Percentiles rank a stretch among this genome's conserved stretches.
phyloP scores from a whole-genome alignment of 306 rosid genomes.

The Cucurbita maxima region DNA sequence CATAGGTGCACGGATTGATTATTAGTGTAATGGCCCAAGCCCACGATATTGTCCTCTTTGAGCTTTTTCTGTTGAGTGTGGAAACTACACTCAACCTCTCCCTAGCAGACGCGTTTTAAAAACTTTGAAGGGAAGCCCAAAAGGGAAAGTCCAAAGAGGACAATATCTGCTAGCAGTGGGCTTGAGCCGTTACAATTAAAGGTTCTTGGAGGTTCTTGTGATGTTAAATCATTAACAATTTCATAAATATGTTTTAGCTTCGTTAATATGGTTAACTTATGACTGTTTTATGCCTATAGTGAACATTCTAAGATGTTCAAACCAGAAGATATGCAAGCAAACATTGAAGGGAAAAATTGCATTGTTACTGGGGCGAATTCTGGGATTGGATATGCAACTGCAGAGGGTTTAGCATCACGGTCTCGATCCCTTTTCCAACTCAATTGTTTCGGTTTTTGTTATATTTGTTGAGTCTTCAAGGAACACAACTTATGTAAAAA shows the following conservation, averaged over 20 bases:
- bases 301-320: conserved; percentile 69
- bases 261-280: not conserved
- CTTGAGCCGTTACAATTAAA: no score
- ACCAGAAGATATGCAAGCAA: conserved; percentile 43
- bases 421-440: conserved; percentile 13
- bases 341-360: conserved; percentile 66
- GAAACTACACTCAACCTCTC: no score
- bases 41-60: no score
- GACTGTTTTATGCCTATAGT: conserved; percentile 15
- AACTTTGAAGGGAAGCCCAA: no score
- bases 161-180: no score
- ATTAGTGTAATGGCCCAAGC: no score
- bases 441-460: not conserved
- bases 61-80: no score
- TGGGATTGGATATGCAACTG: conserved; percentile 83
- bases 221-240: not conserved
- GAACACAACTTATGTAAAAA: not conserved
- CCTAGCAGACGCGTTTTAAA: no score
- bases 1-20: not conserved
- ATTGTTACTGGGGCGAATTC: conserved; percentile 94
- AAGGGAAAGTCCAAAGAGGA: no score
- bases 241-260: not conserved
- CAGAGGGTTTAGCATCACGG: conserved; percentile 80
- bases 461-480: not conserved
- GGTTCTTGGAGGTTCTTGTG: not conserved